Base-by-base conservation (phyloP, 257 asterid species). In the Primulina huaijiensis region DNA sequence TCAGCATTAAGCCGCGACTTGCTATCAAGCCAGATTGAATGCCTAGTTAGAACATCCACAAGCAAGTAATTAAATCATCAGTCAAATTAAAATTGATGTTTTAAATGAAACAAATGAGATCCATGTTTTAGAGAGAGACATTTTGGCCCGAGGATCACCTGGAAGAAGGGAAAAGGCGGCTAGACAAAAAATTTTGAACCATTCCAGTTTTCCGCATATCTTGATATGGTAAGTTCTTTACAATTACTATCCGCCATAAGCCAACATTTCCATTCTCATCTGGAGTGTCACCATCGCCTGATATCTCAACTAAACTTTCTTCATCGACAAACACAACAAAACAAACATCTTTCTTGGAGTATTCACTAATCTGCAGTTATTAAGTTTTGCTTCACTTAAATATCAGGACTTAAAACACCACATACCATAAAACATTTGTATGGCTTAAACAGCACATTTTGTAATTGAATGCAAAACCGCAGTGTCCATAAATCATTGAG, bases 11-110 rank as follows among this genome's bases (percentile, higher is more conserved):
- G 96, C 62, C 97, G 85, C 88, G 90, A 75, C 77, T 92, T 92
- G 87, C 98, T n/a, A 75, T 92, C 98, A 57, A 92, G 87, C 98
- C 98, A 92, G 68, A 92, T 90, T 38, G 96, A 90, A 78, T 90
- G 90, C 92, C 98, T 92, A 70, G 61, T 35, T 60, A 50, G 58
- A 62, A 66, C 52, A 69, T 58, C 34, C 76, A 67, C 62, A 75
- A 64, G 60, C 62, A 65, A 71, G 52, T 19, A 56, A 19, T 25
- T 65, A 58, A 68, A 27, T 76, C 59, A 52, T 31, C 57, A 35
- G 20, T 75, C 74, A 50, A 74, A 65, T 64, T 59, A 50, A 70
- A 59, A 33, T 34, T 53, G 64, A 62, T 65, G 57, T 53, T 69
- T 71, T 29, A 70, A 12, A 72, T 34, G 60, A 76, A 63, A 64